phyloP scores from a whole-genome alignment of 2,329 filamentous ascomycete species.

The Cyphellophora europaea region DNA sequence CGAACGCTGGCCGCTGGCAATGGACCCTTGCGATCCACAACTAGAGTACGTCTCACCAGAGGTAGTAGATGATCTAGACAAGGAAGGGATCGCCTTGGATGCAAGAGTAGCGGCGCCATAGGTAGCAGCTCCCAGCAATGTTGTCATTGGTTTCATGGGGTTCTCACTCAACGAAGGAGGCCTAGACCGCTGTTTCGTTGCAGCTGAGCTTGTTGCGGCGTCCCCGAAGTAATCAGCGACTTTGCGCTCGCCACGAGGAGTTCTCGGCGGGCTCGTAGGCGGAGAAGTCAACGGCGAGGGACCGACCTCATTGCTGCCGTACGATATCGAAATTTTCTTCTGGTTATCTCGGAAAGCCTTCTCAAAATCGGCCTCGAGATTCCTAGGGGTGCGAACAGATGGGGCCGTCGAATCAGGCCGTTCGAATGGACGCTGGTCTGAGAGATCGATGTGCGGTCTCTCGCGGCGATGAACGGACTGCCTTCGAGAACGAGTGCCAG shows the following conservation, averaged over 20 bases:
- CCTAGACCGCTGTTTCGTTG: constrained; percentile 11
- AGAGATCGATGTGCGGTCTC: constrained; percentile 1
- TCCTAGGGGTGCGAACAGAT: constrained; percentile 10
- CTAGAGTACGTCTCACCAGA: constrained; percentile 9
- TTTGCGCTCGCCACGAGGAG: constrained; percentile 12
- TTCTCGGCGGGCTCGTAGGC: constrained; percentile 18
- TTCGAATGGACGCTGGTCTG: neutral
- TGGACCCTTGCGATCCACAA: constrained; percentile 10
- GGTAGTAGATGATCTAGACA: constrained; percentile 12
- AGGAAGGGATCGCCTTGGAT: constrained; percentile 11
- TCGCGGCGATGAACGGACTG: constrained; percentile 1
- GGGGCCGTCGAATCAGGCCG: constrained; percentile 6
- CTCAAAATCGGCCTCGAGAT: constrained; percentile 16
- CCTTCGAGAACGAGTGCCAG: neutral
- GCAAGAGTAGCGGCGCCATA: constrained; percentile 13
- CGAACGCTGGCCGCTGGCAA: constrained; percentile 12
- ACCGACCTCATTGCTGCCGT: constrained; percentile 8
- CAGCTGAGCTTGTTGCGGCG: constrained; percentile 6
- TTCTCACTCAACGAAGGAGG: constrained; percentile 14
- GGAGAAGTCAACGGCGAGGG: constrained; percentile 19
- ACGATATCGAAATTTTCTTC: constrained; percentile 6
- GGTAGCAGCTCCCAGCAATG: constrained; percentile 17
- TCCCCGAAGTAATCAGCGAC: constrained; percentile 10
- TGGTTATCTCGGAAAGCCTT: constrained; percentile 14
- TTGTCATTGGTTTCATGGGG: constrained; percentile 14